Evolutionary conservation across 208 protist genomes (phyloP), one percentile per base, ranked within the genome.

Genomic region (Trypanosoma caninum): DNA sequence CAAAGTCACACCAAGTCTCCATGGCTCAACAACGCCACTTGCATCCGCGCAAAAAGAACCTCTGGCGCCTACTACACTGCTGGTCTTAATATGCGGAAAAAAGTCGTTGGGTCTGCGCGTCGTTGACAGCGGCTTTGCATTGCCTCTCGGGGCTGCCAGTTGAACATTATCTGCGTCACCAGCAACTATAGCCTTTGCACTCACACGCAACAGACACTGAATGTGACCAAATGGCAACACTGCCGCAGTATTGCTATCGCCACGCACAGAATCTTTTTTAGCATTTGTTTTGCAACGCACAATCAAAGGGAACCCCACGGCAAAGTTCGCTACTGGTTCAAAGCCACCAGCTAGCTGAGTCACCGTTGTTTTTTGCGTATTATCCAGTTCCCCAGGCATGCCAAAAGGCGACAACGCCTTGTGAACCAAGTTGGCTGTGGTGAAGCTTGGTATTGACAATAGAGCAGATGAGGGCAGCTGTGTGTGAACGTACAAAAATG

Each of bases 311-410:
- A 51, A 65, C 4, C 84, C 84, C 8, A 91, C 84, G 30, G 84
- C 84, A 58, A 91, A 91, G 31, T 47, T 48, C 0, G 87, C 84
- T 10, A 66, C 41, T 30, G 84, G 84, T 63, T 85, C 78, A 11
- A 88, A 53, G 2, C 76, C 84, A 27, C 84, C 84, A 14, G 81
- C 78, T 10, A 91, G 40, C 44, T 52, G 64, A 3, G 42, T 18
- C 41, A 55, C 28, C n/a, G 40, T 9, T 31, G 28, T n/a, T 23
- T 7, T 31, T 52, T 45, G 9, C 31, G 23, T 47, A 18, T 1
- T 23, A 10, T 27, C 2, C 3, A 3, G 34, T 42, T 10, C 23
- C 9, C 35, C 34, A 37, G 44, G n/a, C n/a, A 33, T 62, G 33
- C 23, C 25, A 20, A 14, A 10, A 22, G 31, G 33, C 23, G 11